Conservation (phyloP, 768 basidiomycete species). For the Amanita inopinata region DNA sequence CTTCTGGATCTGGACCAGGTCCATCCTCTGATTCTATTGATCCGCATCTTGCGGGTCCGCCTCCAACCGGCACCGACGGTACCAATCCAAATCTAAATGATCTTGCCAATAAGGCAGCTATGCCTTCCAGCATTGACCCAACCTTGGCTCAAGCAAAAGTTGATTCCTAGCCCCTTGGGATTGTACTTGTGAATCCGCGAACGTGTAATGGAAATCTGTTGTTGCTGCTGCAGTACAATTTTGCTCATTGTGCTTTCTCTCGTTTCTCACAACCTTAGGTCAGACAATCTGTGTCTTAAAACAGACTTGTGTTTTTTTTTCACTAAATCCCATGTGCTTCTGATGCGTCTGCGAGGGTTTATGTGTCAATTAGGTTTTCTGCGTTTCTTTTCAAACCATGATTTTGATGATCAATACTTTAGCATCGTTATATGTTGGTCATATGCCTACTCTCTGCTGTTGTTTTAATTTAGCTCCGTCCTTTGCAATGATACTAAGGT, state of each 20-base stretch:
- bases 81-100: not conserved
- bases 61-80: not conserved
- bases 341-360: not conserved
- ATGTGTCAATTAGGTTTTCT: not conserved
- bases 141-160: constrained; percentile 2
- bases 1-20: not conserved
- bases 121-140: not conserved
- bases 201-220: no score
- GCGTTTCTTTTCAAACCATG: constrained; percentile 1
- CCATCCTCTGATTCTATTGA: constrained; percentile 6
- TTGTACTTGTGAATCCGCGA: not conserved
- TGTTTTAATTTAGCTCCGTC: no score
- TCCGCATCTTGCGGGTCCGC: constrained; percentile 6
- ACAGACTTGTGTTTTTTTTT: not conserved
- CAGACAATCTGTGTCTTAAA: constrained; percentile 1
- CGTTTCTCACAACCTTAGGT: no score
- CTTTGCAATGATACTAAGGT: no score
- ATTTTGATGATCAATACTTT: no score
- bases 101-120: not conserved
- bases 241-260: not conserved
- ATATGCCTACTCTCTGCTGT: not conserved
- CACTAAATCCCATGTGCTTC: not conserved
- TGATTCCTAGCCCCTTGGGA: not conserved
- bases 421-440: not conserved
- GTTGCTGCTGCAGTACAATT: not conserved